A percentile compares a stretch with the other conserved stretches of the same genome.
Evolutionary conservation across 2,329 filamentous ascomycete genomes (phyloP).

Genomic region (Pseudohalonectria lignicola): DNA sequence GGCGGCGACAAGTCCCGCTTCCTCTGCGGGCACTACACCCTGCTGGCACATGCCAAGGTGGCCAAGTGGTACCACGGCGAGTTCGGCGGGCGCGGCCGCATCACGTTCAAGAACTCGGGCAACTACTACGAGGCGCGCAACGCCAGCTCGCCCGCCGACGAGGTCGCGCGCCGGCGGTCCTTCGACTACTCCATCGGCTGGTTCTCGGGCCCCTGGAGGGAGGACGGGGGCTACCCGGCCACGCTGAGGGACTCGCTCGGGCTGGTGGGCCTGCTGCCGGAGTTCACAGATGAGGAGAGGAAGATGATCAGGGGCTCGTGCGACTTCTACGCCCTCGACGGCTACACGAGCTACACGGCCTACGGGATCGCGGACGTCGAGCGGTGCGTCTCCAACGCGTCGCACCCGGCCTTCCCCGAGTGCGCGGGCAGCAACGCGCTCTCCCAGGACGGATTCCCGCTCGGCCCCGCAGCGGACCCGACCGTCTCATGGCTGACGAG

Average conservation of each 20-base stretch:
- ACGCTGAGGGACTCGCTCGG: constrained; percentile 31
- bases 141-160: constrained; percentile 24
- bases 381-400: constrained; percentile 31
- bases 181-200: constrained; percentile 35
- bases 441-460: not conserved
- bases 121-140: constrained; percentile 39
- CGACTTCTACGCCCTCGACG: constrained; percentile 46
- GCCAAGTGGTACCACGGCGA: constrained; percentile 44
- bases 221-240: constrained; percentile 37
- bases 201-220: constrained; percentile 41
- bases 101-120: constrained; percentile 36
- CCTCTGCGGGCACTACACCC: not conserved
- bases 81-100: constrained; percentile 35
- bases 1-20: not conserved
- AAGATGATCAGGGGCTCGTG: constrained; percentile 29
- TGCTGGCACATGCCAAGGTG: constrained; percentile 21
- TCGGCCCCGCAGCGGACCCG: not conserved
- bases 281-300: not conserved
- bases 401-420: constrained; percentile 33
- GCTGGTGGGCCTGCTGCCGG: constrained; percentile 33
- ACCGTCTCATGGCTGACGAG: not conserved
- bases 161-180: constrained; percentile 33
- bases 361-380: constrained; percentile 24
- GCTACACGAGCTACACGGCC: constrained; percentile 39
- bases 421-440: constrained; percentile 21